Evolutionary conservation across 2,329 filamentous ascomycete species (phyloP), one percentile per base, ranked within the genome.

Genomic region (Phyllosticta ampelicida): DNA sequence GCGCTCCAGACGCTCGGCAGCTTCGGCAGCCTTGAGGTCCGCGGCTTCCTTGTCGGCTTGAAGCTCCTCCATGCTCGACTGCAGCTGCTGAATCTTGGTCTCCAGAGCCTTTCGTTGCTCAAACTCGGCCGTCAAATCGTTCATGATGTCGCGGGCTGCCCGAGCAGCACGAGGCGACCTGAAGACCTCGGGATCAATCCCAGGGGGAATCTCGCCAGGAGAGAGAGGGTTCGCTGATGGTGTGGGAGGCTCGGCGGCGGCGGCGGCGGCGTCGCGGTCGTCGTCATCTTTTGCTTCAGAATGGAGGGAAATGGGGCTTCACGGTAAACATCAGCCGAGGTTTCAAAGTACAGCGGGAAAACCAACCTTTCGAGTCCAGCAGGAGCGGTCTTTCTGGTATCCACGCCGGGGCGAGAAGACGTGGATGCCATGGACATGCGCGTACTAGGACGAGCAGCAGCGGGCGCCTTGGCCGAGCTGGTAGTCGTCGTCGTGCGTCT

Each of bases 51-150:
- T 59, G 53, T 59, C 57, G 29, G 57, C 57, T 30, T 55, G 57
- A 9, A 59, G 53, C 48, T 59, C 57, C 28, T 59, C 57, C 19
- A 59, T 55, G 9, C 29, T 52, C 13, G 57, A 48, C 19, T 59
- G 48, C 13, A 59, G 53, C 23, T 59, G 53, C 48, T 55, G 57
- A 23, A 55, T 59, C 30, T 52, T 59, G 2, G 57, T 28, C 53
- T 59, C 57, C 11, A 59, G 53, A 30, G 57, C 57, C 53, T 59
- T 59, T 23, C 57, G 48, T 20, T 59, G 57, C 9, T 59, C 57
- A 26, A 59, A 59, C 49, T 59, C 57, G 16, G 44, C 48, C 20
- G 57, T 55, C 9, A 59, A 49, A 50, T 59, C 57, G 10, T 51
- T 28, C 53, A 59, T 59, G 20, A 59, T 59, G 21, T 59, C 57